Evolutionary conservation across 2,329 filamentous ascomycete genomes (phyloP).

Genomic region (Aspergillus sp.): DNA sequence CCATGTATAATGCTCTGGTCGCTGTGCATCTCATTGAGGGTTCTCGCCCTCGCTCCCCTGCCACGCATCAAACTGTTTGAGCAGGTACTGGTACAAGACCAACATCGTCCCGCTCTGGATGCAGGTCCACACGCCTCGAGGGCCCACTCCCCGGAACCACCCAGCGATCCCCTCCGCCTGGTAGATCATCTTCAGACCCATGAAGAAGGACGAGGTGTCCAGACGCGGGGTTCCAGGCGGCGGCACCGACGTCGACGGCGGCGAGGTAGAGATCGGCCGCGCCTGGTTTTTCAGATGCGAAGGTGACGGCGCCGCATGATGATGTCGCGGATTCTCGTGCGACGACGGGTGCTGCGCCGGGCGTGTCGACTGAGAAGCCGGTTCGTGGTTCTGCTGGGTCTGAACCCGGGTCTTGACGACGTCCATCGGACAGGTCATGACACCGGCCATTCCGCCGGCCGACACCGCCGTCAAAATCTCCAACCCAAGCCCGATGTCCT

Average conservation of each 20-base stretch:
- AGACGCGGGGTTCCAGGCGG: conserved; percentile 70
- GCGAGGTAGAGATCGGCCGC: conserved; percentile 78
- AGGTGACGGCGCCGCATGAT: conserved; percentile 14
- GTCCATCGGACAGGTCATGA: conserved; percentile 90
- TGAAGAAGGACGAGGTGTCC: conserved; percentile 81
- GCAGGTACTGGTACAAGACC: conserved; percentile 81
- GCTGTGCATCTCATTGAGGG: conserved; percentile 8
- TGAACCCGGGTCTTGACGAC: conserved; percentile 96
- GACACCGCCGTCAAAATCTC: conserved; percentile 84
- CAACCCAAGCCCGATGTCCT: conserved; percentile 73
- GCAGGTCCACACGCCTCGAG: conserved; percentile 90
- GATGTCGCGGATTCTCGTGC: conserved; percentile 22
- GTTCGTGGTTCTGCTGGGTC: conserved; percentile 64
- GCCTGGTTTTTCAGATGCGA: conserved; percentile 43
- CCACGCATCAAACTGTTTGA: conserved; percentile 63
- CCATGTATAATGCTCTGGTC: background rate
- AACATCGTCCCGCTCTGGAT: conserved; percentile 96
- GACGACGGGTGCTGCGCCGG: conserved; percentile 17
- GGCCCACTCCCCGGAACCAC: conserved; percentile 91
- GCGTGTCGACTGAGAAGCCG: conserved; percentile 19
- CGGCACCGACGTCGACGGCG: conserved; percentile 72
- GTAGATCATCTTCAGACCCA: conserved; percentile 79
- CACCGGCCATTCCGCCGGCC: conserved; percentile 84
- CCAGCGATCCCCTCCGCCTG: conserved; percentile 77
- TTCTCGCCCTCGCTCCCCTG: conserved; percentile 17